Base-by-base conservation (phyloP, 495 filamentous ascomycete species). In the Penicillium pancosmium region DNA sequence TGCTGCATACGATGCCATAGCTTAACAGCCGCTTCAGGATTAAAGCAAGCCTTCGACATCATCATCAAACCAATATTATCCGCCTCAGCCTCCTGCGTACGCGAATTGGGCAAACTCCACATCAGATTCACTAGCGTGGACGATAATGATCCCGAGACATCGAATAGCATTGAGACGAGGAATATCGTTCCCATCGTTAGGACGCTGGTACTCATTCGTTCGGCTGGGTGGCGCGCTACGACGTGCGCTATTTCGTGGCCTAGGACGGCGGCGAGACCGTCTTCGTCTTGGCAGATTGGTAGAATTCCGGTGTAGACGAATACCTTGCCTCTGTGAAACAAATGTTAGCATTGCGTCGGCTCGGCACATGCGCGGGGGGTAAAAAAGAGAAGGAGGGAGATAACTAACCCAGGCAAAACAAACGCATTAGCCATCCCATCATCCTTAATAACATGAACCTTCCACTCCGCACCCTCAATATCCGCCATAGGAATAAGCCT, bases 171-270 rank as follows among this genome's bases (percentile, higher is more conserved):
- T 0, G 80, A 64, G 16, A 89, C 70, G 3, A 75, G 18, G n/a
- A 82, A 77, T 2, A 85, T 70, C 12, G 86, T 59, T 1, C 82
- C 78, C 5, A 85, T 68, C 7, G 85, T 70, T 21, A 88, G 68
- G n/a, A 88, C 72, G 16, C 75, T 76, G 53, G 83, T 78, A 54
- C 84, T 89, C 81, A 95, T 82, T 10, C 86, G 77, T 73, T 98
- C 93, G 2, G 82, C 90, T 0, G 83, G 74, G 64, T 98, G 93
- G 38, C 86, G 86, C 2, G 92, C 92, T 1, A 96, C 76, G 38
- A 91, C 90, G 68, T 98, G 93, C n/a, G 91, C 91, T 57, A 98
- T 96, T 76, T 97, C 93, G 69, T 98, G 93, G 6, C 91, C 91
- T 8, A 97, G 75, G 1, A 97, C 89, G 3, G 91, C 84, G 13